phyloP scores from a whole-genome alignment of 2,329 filamentous ascomycete genomes.

The Aspergillus sp. region DNA sequence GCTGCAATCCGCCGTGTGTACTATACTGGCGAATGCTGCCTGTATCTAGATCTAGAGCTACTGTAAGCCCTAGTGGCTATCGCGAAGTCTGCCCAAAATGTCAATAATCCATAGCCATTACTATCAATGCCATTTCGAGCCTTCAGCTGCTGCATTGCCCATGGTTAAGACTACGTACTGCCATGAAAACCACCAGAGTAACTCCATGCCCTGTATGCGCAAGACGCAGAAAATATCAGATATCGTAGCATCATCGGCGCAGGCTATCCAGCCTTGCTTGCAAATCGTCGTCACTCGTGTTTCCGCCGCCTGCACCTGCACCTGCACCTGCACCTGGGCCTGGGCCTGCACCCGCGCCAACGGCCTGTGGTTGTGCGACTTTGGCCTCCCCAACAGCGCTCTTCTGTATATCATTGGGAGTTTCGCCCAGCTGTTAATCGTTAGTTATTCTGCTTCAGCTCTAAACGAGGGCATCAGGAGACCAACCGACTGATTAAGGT shows the following conservation, averaged over 20 bases:
- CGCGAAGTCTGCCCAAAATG: no score
- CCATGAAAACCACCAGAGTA: no score
- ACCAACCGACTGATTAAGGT: slow-evolving; percentile 79
- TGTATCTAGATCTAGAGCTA: no score
- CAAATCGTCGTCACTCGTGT: slow-evolving; percentile 73
- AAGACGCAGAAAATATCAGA: no score
- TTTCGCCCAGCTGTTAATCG: slow-evolving; percentile 68
- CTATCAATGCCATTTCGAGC: no score
- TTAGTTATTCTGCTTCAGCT: slow-evolving; percentile 12
- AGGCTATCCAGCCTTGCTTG: slow-evolving; percentile 89
- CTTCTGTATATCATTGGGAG: slow-evolving; percentile 73
- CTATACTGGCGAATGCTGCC: no score
- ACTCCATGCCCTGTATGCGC: no score
- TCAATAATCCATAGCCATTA: no score
- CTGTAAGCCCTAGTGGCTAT: no score
- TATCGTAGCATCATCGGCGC: slow-evolving; percentile 49
- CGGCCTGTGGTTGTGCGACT: slow-evolving; percentile 81
- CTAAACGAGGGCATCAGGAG: neutral
- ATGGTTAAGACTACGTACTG: no score
- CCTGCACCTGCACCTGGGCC: slow-evolving; percentile 52
- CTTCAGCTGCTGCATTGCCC: no score
- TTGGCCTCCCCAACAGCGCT: slow-evolving; percentile 61
- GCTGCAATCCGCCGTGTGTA: no score
- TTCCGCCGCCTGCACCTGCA: slow-evolving; percentile 37
- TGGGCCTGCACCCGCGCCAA: slow-evolving; percentile 49